phyloP scores from a whole-genome alignment of 2,329 filamentous ascomycete genomes.

The Diaporthe velutina region DNA sequence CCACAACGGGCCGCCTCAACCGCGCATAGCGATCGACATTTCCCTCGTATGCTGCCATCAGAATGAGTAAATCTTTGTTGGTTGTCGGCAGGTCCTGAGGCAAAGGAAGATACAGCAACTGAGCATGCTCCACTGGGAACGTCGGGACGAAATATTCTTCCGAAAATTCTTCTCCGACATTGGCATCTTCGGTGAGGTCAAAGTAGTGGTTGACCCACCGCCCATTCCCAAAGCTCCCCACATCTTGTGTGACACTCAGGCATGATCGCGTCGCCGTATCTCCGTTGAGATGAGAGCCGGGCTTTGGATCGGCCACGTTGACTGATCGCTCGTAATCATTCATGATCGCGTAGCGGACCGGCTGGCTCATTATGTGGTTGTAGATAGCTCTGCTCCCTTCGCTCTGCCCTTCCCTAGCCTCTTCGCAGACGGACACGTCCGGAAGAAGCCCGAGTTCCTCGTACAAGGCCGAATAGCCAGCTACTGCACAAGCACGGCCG shows the following conservation, averaged over 20 bases:
- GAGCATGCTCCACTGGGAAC: not conserved
- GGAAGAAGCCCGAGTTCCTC: not conserved
- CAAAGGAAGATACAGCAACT: not conserved
- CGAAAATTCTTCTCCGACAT: not conserved
- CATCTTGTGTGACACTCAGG: not conserved
- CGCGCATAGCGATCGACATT: conserved; percentile 15
- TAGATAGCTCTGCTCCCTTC: not conserved
- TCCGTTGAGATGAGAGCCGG: not conserved
- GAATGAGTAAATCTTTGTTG: conserved; percentile 4
- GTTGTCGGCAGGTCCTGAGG: not conserved
- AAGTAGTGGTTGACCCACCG: not conserved
- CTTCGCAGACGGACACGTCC: not conserved
- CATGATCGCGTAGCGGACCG: not conserved
- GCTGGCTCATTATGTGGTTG: not conserved
- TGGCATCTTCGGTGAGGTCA: conserved; percentile 7
- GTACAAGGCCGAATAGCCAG: conserved; percentile 52
- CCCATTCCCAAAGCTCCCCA: not conserved
- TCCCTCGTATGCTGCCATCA: conserved; percentile 24
- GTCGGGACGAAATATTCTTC: not conserved
- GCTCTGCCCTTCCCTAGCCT: not conserved
- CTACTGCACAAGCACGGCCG: conserved; percentile 53
- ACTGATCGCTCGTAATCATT: conserved; percentile 9
- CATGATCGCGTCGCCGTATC: not conserved
- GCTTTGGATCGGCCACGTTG: not conserved
- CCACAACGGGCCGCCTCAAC: not conserved